A percentile compares a stretch with the other conserved stretches of the same genome.
phyloP scores from a whole-genome alignment of 768 basidiomycete genomes.

The Grammothele lineata region DNA sequence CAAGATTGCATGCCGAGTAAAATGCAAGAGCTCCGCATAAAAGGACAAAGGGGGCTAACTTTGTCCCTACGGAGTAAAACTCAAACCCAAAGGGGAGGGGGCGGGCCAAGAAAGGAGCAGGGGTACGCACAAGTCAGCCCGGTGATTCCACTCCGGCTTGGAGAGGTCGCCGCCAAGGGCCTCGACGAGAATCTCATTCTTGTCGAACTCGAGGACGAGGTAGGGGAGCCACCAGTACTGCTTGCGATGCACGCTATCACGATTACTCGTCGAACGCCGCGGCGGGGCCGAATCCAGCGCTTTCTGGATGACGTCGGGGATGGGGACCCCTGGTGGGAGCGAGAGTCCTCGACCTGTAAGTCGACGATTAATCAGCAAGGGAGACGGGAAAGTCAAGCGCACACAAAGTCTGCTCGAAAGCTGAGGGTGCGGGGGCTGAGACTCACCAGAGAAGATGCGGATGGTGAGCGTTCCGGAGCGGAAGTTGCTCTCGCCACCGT shows the following conservation, averaged over 20 bases:
- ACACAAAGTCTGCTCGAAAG: not conserved
- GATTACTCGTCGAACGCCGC: slow-evolving; percentile 61
- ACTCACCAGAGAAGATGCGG: slow-evolving; percentile 86
- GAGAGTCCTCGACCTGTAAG: slow-evolving; percentile 70
- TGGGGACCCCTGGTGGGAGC: slow-evolving; percentile 69
- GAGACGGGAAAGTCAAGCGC: not conserved
- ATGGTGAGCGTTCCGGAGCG: slow-evolving; percentile 92
- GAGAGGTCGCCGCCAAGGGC: slow-evolving; percentile 92
- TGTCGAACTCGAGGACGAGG: slow-evolving; percentile 96
- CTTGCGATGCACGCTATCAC: slow-evolving; percentile 90
- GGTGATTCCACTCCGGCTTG: slow-evolving; percentile 92
- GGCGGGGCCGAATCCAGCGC: slow-evolving; percentile 65
- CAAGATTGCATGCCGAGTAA: too few species aligned
- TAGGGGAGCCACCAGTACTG: slow-evolving; percentile 96
- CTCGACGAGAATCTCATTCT: slow-evolving; percentile 96
- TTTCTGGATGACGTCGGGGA: slow-evolving; percentile 83
- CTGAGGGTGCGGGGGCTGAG: slow-evolving; percentile 1
- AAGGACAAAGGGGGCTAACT: too few species aligned
- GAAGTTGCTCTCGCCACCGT: slow-evolving; percentile 42
- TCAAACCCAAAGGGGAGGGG: too few species aligned
- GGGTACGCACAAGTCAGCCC: slow-evolving; percentile 82
- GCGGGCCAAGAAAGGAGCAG: too few species aligned
- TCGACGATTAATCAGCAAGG: too few species aligned
- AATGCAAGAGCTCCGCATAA: too few species aligned
- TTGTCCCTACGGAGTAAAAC: too few species aligned